These are phyloP conservation scores for Angomonas deanei DNA, from an alignment of 208 protist genomes.

Conservation along the genomic window DNA sequence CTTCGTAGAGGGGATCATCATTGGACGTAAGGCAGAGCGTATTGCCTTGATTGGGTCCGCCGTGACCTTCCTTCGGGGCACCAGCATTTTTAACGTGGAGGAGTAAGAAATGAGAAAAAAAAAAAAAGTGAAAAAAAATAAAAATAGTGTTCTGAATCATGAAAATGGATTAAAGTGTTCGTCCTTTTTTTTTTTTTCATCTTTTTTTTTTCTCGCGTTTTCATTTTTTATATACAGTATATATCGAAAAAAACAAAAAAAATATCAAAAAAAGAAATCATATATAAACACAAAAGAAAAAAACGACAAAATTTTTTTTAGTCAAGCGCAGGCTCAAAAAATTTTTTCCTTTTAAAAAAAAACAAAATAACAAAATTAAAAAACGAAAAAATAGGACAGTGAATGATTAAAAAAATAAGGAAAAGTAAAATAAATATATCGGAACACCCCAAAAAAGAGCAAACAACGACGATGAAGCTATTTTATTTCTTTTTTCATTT, in stretches of 20 bases:
- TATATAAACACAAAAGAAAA: no score
- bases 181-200: not conserved
- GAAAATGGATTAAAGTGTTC: not conserved
- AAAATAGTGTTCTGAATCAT: not conserved
- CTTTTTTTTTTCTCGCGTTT: constrained; percentile 1
- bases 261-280: constrained; percentile 8
- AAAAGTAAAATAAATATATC: constrained; percentile 5
- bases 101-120: constrained; percentile 22
- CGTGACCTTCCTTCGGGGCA: constrained; percentile 61
- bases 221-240: constrained; percentile 1
- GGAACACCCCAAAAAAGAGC: not conserved
- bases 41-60: constrained; percentile 46
- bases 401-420: not conserved
- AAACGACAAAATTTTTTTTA: no score
- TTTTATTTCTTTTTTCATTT: constrained; percentile 9
- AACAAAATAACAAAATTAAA: no score
- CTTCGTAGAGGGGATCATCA: constrained; percentile 37
- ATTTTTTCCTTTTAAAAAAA: no score
- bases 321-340: no score
- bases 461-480: not conserved
- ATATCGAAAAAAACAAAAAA: not conserved
- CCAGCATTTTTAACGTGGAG: constrained; percentile 46
- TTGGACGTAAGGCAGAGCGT: constrained; percentile 55
- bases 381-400: not conserved
- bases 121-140: constrained; percentile 4